Percentiles rank a stretch among this genome's conserved stretches.
These are phyloP conservation scores for Boletus patriciae DNA, from an alignment of 768 basidiomycete genomes.

Conservation along the genomic window DNA sequence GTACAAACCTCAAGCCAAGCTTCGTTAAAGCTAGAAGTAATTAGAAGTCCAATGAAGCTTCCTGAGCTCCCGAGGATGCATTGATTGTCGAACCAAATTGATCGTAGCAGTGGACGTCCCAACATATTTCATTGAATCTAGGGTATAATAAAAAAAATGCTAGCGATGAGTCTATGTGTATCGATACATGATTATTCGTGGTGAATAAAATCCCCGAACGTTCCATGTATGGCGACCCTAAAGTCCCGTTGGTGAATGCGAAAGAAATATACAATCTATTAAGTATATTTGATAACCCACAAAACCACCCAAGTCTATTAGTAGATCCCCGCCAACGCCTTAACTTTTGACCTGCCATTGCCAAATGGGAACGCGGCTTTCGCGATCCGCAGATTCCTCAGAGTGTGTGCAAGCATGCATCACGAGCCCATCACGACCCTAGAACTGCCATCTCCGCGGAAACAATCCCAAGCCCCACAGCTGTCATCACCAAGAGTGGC, in stretches of 20 bases:
- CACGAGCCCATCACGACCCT: conserved; percentile 12
- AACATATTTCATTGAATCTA: neutral
- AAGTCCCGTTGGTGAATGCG: neutral
- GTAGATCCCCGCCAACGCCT: neutral
- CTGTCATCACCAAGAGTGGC: conserved; percentile 65
- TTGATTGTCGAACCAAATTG: neutral
- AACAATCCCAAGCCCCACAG: conserved; percentile 65
- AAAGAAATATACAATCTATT: neutral
- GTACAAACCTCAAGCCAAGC: no score
- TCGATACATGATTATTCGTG: conserved; percentile 11
- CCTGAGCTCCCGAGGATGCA: neutral
- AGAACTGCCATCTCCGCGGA: conserved; percentile 72
- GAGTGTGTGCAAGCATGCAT: neutral
- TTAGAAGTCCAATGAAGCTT: neutral
- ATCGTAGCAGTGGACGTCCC: neutral
- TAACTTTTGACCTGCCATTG: neutral
- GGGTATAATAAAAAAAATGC: no score
- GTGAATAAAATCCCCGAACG: neutral
- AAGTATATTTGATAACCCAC: no score
- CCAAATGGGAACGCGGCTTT: no score
- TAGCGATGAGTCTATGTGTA: neutral
- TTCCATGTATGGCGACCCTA: neutral
- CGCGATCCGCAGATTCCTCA: neutral
- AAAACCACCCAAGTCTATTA: neutral
- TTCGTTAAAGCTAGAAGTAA: no score